Conservation (phyloP, 257 asterid genomes). For the Nicotiana obtusifolia region DNA sequence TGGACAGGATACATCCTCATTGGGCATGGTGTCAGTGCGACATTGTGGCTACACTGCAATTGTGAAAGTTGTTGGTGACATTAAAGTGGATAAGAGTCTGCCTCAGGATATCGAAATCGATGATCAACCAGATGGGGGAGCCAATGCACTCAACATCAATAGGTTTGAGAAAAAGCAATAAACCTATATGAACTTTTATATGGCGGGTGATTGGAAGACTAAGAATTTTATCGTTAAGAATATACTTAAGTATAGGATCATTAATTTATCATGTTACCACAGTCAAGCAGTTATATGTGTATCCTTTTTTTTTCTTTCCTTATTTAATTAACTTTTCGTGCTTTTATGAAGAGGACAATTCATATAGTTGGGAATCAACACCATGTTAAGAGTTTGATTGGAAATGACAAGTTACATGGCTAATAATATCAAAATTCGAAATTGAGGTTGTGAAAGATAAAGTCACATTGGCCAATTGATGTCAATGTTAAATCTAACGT, state of each 20-base stretch:
- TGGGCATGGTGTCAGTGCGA: conserved; percentile 61
- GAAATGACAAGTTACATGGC: neutral
- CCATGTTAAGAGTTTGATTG: neutral
- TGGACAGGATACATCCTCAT: conserved; percentile 79
- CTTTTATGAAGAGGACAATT: neutral
- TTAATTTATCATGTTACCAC: neutral
- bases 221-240: neutral
- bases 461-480: neutral
- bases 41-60: conserved; percentile 89
- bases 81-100: conserved; percentile 40
- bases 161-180: conserved; percentile 37
- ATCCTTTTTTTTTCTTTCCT: neutral
- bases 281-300: neutral
- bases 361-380: neutral
- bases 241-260: neutral
- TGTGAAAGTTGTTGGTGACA: conserved; percentile 64
- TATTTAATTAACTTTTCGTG: neutral
- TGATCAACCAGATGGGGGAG: conserved; percentile 93
- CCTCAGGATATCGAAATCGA: conserved; percentile 53
- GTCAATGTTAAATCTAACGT: neutral
- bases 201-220: neutral
- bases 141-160: conserved; percentile 85
- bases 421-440: conserved; percentile 2
- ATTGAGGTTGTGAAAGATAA: neutral
- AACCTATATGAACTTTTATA: neutral